Conservation (phyloP, 306 rosid genomes). For the Quercus wislizeni region DNA sequence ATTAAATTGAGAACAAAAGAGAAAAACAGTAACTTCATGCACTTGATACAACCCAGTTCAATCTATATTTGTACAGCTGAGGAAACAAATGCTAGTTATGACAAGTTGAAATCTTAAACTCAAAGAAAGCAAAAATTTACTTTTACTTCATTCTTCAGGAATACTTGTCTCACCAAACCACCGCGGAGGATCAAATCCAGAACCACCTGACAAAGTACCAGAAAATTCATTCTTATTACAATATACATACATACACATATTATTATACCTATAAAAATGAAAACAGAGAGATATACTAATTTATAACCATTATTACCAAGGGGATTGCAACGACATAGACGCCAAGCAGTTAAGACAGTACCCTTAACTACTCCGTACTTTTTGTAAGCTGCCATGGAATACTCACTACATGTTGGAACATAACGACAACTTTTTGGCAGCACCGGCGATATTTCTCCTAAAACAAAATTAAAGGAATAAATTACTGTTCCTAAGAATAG, state of each 20-base stretch:
- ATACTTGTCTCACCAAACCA: conserved; percentile 66
- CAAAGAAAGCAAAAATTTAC: background rate
- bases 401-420: conserved; percentile 87
- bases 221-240: background rate
- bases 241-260: too few species aligned
- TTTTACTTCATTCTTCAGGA: conserved; percentile 38
- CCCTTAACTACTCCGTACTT: conserved; percentile 79
- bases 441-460: conserved; percentile 90
- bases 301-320: conserved; percentile 49
- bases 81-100: conserved; percentile 4
- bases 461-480: background rate
- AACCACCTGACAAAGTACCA: conserved; percentile 50
- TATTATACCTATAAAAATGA: background rate
- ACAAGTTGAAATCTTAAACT: background rate
- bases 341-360: conserved; percentile 72
- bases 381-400: conserved; percentile 95
- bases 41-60: background rate
- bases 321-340: conserved; percentile 91
- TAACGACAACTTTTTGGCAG: conserved; percentile 82
- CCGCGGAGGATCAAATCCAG: conserved; percentile 88
- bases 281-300: background rate
- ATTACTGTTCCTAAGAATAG: background rate
- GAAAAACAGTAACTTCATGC: background rate
- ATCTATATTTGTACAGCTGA: background rate
- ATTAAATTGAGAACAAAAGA: too few species aligned